Evolutionary conservation across 257 asterid species (phyloP).

Genomic region (Salvia miltiorrhiza): DNA sequence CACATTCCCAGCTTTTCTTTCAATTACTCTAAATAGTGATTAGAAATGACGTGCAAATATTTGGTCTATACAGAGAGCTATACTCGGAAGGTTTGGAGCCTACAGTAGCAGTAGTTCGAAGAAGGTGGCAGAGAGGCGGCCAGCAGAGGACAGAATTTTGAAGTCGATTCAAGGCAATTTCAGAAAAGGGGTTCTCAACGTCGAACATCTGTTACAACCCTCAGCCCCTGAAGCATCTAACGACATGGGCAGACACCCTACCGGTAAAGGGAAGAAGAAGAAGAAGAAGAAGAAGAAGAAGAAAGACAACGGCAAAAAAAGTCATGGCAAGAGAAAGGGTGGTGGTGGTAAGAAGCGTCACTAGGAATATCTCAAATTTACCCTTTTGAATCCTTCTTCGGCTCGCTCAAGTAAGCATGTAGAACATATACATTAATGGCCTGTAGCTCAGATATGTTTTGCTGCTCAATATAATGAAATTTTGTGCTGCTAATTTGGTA

Average conservation of each 20-base stretch:
- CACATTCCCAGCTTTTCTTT: neutral
- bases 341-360: conserved; percentile 58
- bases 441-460: neutral
- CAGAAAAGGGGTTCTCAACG: conserved; percentile 85
- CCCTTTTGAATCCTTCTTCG: neutral
- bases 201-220: conserved; percentile 49
- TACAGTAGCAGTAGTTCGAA: conserved; percentile 37
- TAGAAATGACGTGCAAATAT: neutral
- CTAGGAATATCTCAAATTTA: conserved; percentile 14
- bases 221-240: conserved; percentile 38
- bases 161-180: conserved; percentile 66
- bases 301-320: no score
- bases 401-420: neutral
- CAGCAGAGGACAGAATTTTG: conserved; percentile 65
- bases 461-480: neutral
- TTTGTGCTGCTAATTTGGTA: neutral
- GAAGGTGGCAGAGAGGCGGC: conserved; percentile 41
- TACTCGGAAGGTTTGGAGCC: conserved; percentile 64
- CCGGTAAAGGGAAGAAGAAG: conserved; percentile 47
- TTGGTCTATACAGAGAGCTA: conserved; percentile 40
- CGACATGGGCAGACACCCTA: conserved; percentile 16
- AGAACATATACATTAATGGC: neutral
- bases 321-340: conserved; percentile 46
- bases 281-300: no score
- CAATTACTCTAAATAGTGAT: neutral